Percentiles rank a stretch among this genome's conserved stretches.
Evolutionary conservation across 2,329 filamentous ascomycete genomes (phyloP).

Genomic region (Magnaporthales sp.): DNA sequence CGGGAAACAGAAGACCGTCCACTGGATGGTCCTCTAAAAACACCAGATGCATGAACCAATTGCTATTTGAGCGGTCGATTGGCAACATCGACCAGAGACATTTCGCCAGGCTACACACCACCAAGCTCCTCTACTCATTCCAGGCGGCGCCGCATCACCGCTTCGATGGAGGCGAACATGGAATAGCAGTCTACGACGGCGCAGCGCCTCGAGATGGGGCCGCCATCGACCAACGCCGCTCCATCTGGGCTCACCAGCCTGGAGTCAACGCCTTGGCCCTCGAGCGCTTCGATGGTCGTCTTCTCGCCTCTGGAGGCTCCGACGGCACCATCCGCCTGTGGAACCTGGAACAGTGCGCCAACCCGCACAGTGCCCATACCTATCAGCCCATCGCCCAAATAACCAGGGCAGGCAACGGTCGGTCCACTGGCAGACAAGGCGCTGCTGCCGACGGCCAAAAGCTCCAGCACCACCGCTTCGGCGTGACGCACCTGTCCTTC

Average conservation of each 20-base stretch:
- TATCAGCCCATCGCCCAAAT: conserved; percentile 47
- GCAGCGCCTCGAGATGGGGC: conserved; percentile 8
- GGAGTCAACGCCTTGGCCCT: conserved; percentile 74
- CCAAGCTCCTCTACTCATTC: conserved; percentile 60
- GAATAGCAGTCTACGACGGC: conserved; percentile 18
- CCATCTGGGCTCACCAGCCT: conserved; percentile 60
- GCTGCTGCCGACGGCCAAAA: not conserved
- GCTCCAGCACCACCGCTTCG: conserved; percentile 48
- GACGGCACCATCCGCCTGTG: conserved; percentile 80
- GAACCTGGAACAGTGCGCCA: conserved; percentile 62
- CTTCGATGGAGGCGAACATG: conserved; percentile 56
- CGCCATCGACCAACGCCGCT: conserved; percentile 19
- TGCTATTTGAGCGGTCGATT: conserved; percentile 66
- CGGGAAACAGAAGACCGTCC: conserved; percentile 1
- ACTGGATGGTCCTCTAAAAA: conserved; percentile 13
- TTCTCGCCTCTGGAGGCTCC: conserved; percentile 75
- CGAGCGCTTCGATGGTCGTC: conserved; percentile 72
- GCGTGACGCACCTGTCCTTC: conserved; percentile 68
- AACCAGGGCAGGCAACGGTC: conserved; percentile 26
- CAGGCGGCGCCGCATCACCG: conserved; percentile 57
- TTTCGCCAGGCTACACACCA: conserved; percentile 57
- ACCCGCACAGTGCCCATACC: conserved; percentile 33
- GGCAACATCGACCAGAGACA: conserved; percentile 56
- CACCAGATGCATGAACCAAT: conserved; percentile 53
- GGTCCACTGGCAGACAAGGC: not conserved